Evolutionary conservation across 202 grass and related monocot species (phyloP).

Genomic region (Musa balbisiana): DNA sequence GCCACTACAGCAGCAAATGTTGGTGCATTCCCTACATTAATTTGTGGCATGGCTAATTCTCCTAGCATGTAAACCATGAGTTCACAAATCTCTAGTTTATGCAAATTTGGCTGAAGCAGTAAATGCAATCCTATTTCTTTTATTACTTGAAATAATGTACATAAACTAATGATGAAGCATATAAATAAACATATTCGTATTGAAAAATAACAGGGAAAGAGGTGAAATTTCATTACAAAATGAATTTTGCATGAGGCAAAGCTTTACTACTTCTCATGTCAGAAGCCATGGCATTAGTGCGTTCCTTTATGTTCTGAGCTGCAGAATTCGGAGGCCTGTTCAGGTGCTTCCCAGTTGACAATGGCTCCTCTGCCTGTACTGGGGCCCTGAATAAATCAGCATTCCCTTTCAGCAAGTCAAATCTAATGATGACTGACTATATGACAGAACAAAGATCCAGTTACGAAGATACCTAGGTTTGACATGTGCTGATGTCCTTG

Average conservation of each 20-base stretch:
- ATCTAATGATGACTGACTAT: not conserved
- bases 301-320: slow-evolving; percentile 23
- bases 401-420: not conserved
- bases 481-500: slow-evolving; percentile 42
- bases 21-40: no score
- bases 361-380: slow-evolving; percentile 35
- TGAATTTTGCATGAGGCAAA: slow-evolving; percentile 53
- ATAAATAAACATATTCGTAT: not conserved
- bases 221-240: slow-evolving; percentile 24
- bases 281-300: slow-evolving; percentile 29
- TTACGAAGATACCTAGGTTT: slow-evolving; percentile 29
- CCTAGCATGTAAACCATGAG: no score
- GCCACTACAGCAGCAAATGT: no score
- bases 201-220: not conserved
- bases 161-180: not conserved
- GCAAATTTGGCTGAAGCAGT: not conserved
- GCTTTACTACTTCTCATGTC: slow-evolving; percentile 48
- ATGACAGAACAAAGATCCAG: not conserved
- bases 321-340: slow-evolving; percentile 34
- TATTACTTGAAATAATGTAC: not conserved
- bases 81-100: no score
- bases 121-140: not conserved
- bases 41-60: no score
- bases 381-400: slow-evolving; percentile 30
- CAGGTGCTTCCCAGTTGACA: slow-evolving; percentile 47